phyloP scores from a whole-genome alignment of 768 basidiomycete genomes.

The Cantharellus anzutake region DNA sequence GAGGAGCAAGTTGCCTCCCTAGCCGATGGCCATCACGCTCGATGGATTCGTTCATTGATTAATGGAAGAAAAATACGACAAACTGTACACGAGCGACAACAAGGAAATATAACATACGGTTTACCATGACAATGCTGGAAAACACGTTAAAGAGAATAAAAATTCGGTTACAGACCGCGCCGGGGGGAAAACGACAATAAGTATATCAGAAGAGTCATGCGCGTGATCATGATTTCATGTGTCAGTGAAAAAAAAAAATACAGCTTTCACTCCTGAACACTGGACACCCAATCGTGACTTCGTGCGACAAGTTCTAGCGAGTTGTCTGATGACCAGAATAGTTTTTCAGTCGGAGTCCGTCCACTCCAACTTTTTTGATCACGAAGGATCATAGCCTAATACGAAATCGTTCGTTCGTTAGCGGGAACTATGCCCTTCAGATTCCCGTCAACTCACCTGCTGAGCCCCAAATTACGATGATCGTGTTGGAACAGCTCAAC shows the following conservation, averaged over 20 bases:
- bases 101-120: no score
- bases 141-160: not conserved
- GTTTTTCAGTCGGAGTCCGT: slow-evolving; percentile 71
- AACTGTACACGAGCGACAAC: no score
- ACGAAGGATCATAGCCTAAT: slow-evolving; percentile 82
- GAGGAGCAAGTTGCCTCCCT: no score
- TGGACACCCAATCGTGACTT: slow-evolving; percentile 68
- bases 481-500: slow-evolving; percentile 84
- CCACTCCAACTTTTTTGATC: slow-evolving; percentile 94
- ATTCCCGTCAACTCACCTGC: slow-evolving; percentile 37
- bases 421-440: not conserved
- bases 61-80: no score
- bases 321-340: slow-evolving; percentile 88
- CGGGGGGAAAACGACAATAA: not conserved
- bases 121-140: no score
- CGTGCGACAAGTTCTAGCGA: slow-evolving; percentile 72
- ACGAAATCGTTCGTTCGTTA: slow-evolving; percentile 3
- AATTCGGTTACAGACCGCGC: not conserved
- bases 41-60: no score
- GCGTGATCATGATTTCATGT: not conserved
- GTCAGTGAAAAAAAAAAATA: not conserved
- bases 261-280: not conserved
- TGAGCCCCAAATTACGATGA: slow-evolving; percentile 94
- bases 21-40: no score
- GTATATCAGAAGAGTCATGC: not conserved